Base-by-base conservation (phyloP, 1,284 basidiomycete genomes). In the Peniophora sp. region DNA sequence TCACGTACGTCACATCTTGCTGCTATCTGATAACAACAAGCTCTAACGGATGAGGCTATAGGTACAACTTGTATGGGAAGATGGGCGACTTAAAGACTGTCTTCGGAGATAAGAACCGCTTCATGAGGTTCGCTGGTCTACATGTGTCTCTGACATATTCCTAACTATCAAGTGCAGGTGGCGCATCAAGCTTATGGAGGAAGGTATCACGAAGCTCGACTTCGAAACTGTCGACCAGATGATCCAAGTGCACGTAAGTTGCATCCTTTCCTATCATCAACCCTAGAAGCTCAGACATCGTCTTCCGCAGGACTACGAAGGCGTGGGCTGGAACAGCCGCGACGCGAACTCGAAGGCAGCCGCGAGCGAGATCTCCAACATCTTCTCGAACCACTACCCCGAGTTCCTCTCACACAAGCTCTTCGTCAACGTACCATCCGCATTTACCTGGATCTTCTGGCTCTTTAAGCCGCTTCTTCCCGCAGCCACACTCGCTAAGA, bases 391-490 rank as follows among this genome's bases (percentile, higher is more conserved):
- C 55, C 78, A 89, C 62, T 90, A 90, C 59, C 88, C 88, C 0
- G 88, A 90, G 62, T 73, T 89, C 55, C 68, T 90, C 46, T 85
- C 77, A 56, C 75, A 75, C 62, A 90, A 90, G 63, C 87, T 83
- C 69, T 89, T 90, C 61, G 73, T 90, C 59, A 88, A 88, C 59
- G 85, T 90, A 14, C 87, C 88, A 0, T 75, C 77, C 2, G 62
- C 85, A 53, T 71, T 89, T 57, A 77, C 79, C 34, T 90, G 86
- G 86, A 74, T 90, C 53, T 90, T 88, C 69, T 89, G 85, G 85
- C 59, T 80, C n/a, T 89, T 89, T 72, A 89, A 84, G 62, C 75
- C 86, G 0, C 62, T 90, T 55, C 63, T 90, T 11, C 77, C 88
- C 2, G 66, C 83, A 3, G 75, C 76, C 38, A 89, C 87, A 14